A percentile compares a stretch with the other conserved stretches of the same genome.
These are phyloP conservation scores for Pleurotus tuber-regium DNA, from an alignment of 768 basidiomycete species.

Conservation along the genomic window DNA sequence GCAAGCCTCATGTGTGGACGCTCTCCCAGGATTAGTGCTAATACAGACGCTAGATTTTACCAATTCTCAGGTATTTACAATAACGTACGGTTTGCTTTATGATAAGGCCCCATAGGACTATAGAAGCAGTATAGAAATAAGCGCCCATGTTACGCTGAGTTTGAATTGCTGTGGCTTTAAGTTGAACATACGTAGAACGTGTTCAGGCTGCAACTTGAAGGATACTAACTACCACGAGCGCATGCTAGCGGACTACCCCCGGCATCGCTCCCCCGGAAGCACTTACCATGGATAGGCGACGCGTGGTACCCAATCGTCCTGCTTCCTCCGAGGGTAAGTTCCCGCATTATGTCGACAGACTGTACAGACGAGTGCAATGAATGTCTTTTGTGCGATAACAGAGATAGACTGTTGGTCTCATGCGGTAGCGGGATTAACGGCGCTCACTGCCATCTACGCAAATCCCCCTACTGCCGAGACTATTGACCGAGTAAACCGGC, in stretches of 20 bases:
- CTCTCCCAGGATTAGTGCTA: too few species aligned
- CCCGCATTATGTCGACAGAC: conserved; percentile 6
- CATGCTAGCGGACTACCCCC: background rate
- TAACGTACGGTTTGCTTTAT: too few species aligned
- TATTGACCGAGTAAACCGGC: conserved; percentile 69
- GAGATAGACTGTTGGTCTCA: conserved; percentile 79
- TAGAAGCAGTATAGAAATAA: too few species aligned
- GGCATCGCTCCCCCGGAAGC: background rate
- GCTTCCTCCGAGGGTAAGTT: conserved; percentile 73
- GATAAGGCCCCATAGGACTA: too few species aligned
- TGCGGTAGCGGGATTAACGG: conserved; percentile 56
- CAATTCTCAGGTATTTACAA: too few species aligned
- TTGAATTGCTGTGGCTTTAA: conserved; percentile 2
- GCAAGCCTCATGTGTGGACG: too few species aligned
- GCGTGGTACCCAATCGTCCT: conserved; percentile 57
- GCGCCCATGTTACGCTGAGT: conserved; percentile 8
- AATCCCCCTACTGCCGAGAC: conserved; percentile 51
- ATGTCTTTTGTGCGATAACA: conserved; percentile 26
- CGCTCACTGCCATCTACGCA: conserved; percentile 52
- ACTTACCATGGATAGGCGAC: conserved; percentile 61
- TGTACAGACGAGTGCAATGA: background rate
- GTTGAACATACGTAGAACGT: background rate
- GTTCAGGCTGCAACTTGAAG: background rate
- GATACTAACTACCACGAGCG: background rate
- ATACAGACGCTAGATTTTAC: too few species aligned